Percentiles rank a stretch among this genome's conserved stretches.
Conservation (phyloP, 345 rosid species). For the Hibiscus tridactylites region DNA sequence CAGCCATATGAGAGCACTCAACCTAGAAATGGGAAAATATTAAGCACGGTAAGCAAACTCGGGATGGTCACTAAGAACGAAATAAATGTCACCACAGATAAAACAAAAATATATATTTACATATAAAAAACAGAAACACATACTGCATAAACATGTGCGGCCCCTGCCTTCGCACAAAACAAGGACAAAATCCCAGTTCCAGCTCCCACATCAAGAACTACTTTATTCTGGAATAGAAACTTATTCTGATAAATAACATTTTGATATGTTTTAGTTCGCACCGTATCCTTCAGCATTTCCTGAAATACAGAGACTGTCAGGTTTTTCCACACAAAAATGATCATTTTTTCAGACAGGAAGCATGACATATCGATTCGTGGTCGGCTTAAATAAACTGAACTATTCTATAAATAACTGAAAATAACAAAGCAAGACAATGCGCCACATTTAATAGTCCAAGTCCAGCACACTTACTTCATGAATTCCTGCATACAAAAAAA, state of each 20-base stretch:
- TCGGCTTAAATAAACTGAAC: not conserved
- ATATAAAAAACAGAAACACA: constrained; percentile 4
- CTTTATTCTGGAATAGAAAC: constrained; percentile 80
- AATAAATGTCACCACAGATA: not conserved
- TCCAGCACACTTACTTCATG: constrained; percentile 84
- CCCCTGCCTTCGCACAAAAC: constrained; percentile 97
- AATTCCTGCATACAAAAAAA: constrained; percentile 56
- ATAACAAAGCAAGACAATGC: too few relatives aligned
- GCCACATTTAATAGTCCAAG: constrained; percentile 13
- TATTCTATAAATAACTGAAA: not conserved
- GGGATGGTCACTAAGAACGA: not conserved
- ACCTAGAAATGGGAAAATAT: constrained; percentile 34
- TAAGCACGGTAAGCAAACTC: constrained; percentile 1
- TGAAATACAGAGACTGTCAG: constrained; percentile 25
- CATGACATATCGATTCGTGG: not conserved
- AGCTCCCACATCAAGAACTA: constrained; percentile 97
- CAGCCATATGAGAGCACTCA: constrained; percentile 92
- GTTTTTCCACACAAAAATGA: too few relatives aligned
- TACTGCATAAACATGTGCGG: constrained; percentile 89
- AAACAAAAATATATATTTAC: not conserved
- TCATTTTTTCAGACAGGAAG: too few relatives aligned
- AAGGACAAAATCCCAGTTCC: constrained; percentile 96
- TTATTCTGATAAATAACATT: constrained; percentile 88
- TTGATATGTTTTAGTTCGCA: constrained; percentile 95
- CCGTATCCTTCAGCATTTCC: constrained; percentile 97